Evolutionary conservation across 495 filamentous ascomycete genomes (phyloP), one percentile per base, ranked within the genome.

Genomic region (Xylaria bambusicola): DNA sequence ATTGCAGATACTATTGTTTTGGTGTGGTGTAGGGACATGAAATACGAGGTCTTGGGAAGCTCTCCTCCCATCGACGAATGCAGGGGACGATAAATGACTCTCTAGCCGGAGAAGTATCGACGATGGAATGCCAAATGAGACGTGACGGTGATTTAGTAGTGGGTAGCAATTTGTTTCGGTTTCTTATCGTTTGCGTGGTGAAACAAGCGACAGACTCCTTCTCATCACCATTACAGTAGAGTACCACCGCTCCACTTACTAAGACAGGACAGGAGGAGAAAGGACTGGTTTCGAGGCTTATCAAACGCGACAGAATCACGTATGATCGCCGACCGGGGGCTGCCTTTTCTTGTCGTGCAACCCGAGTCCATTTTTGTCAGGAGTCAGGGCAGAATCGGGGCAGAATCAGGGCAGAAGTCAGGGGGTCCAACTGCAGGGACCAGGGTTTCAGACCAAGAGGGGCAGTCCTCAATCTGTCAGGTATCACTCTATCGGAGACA

Each of bases 291-390:
- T 27, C 17, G 33, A 27, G 18, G 42, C 29, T 10, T 44, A 42
- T 52, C n/a, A 64, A 62, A 61, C 61, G 64, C 42, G 31, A 55
- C 44, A 60, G 52, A 58, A 24, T 61, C 54, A 38, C 56, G 67
- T 65, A 51, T 70, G 67, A 70, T 70, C 67, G 60, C 6, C 65
- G 33, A 31, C 61, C n/a, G n/a, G n/a, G n/a, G n/a, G n/a, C n/a
- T n/a, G n/a, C n/a, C n/a, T n/a, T n/a, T n/a, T n/a, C n/a, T n/a
- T n/a, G n/a, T n/a, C n/a, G 29, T 33, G 10, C 10, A 10, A 5
- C 10, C 29, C 5, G 29, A 5, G 10, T 33, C 5, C 29, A 5
- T 40, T 27, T 49, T 20, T 45, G 17, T 51, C 56, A 26, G 62
- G 66, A 62, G 63, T 54, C 52, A 54, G 52, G 52, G 52, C 36